A percentile compares a stretch with the other conserved stretches of the same genome.
Evolutionary conservation across 306 rosid species (phyloP).

Genomic region (Quercus cerris): DNA sequence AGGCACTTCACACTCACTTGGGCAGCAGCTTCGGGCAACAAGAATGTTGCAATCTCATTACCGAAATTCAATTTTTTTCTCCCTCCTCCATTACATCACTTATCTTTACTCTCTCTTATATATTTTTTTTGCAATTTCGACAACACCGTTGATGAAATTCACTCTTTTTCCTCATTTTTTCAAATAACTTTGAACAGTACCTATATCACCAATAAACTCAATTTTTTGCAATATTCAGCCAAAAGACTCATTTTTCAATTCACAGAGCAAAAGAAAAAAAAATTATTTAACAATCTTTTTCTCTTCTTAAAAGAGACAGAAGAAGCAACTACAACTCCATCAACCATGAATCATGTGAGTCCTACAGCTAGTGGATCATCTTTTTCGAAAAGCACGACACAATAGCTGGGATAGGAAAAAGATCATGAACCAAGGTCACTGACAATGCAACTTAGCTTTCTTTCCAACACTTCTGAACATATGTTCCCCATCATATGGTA

Average conservation of each 20-base stretch:
- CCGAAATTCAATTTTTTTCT: no score
- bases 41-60: no score
- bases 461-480: slow-evolving; percentile 65
- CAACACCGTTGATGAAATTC: no score
- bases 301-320: neutral
- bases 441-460: slow-evolving; percentile 51
- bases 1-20: no score
- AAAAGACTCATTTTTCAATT: neutral
- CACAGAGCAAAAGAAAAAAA: neutral
- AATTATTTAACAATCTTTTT: neutral
- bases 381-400: slow-evolving; percentile 1
- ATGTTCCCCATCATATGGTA: slow-evolving; percentile 83
- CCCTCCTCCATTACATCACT: no score
- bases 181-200: no score
- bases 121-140: no score
- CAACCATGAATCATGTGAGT: slow-evolving; percentile 31
- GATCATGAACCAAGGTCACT: slow-evolving; percentile 24
- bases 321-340: neutral
- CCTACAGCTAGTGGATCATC: neutral
- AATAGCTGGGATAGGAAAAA: neutral
- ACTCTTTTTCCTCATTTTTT: no score
- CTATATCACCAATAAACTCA: no score
- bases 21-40: no score
- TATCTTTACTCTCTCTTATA: no score
- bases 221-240: no score